Evolutionary conservation across 1,284 basidiomycete species (phyloP), one percentile per base, ranked within the genome.

Genomic region (Ceratobasidium sp.): DNA sequence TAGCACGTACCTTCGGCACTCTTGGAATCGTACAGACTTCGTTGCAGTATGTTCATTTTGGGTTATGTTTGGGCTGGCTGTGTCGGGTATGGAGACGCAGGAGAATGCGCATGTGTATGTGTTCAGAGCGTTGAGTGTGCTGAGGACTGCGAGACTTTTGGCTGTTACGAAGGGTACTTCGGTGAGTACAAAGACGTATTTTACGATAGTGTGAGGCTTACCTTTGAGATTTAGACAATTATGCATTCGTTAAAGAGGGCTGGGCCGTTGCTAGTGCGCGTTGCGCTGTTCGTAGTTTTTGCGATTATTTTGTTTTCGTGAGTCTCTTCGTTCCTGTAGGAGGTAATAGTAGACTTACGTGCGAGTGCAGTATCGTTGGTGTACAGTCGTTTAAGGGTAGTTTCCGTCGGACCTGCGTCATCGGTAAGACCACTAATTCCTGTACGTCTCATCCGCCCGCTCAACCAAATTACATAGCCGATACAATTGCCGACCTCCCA

Each of bases 211-310:
- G 7, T 54, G 59, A 16, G 38, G 54, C 41, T 50, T 4, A 50
- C 43, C n/a, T 49, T 30, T 26, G 38, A 2, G 71, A 1, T n/a
- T n/a, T 76, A 94, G 89, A 98, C 96, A 0, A 98, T 99, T 79
- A 90, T 98, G 84, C 91, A 91, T 73, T 96, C 94, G 11, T 84
- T 99, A 75, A 99, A 99, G 83, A 90, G 89, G 0, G 96, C 97
- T 0, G 88, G 91, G 18, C 96, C 96, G 0, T 84, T 98, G 23
- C 86, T 99, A 21, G 88, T 94, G 21, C 93, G 91, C 76, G 96
- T 98, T 6, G 87, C 94, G 0, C 94, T 94, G 80, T 98, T 98
- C 79, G 92, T 97, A 28, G 77, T 95, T 41, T 98, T 98, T 78
- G 95, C 95, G 0, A 92, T 95, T 83, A 83, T 91, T 5, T 80